Percentiles rank a stretch among this genome's conserved stretches.
These are phyloP conservation scores for Globisporangium nodosum DNA, from an alignment of 352 stramenopile species.

Conservation along the genomic window DNA sequence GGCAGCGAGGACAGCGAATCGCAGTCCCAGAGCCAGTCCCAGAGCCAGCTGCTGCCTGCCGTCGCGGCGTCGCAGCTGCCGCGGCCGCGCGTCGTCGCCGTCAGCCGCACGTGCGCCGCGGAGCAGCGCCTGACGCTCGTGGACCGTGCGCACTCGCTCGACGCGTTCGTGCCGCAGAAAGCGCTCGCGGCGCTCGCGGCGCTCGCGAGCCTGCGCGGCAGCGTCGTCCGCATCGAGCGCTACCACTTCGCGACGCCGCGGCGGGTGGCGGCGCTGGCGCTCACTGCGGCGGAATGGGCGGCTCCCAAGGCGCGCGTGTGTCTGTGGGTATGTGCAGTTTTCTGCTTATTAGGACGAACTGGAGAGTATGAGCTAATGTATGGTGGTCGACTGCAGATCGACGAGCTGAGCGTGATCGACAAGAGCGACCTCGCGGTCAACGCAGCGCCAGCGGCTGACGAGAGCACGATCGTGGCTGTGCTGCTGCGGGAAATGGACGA, in stretches of 20 bases:
- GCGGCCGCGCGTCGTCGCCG: conserved; percentile 41
- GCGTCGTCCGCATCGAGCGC: conserved; percentile 45
- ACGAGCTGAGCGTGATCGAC: conserved; percentile 47
- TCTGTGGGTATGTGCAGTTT: conserved; percentile 18
- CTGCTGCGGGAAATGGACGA: conserved; percentile 21
- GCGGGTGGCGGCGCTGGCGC: conserved; percentile 29
- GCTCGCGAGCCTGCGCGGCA: conserved; percentile 28
- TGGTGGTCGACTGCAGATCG: conserved; percentile 11
- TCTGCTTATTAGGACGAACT: too few species aligned
- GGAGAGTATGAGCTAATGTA: not conserved
- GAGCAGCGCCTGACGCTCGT: conserved; percentile 41
- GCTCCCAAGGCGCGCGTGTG: conserved; percentile 22
- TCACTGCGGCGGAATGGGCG: conserved; percentile 8
- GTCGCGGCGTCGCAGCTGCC: conserved; percentile 6
- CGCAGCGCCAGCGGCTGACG: conserved; percentile 21
- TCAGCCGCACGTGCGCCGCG: conserved; percentile 33
- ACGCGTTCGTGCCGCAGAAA: conserved; percentile 39
- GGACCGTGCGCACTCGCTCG: conserved; percentile 36
- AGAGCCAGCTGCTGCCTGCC: conserved; percentile 1
- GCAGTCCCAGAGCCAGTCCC: conserved; percentile 17
- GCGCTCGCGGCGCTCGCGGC: conserved; percentile 6
- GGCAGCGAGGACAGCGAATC: conserved; percentile 60
- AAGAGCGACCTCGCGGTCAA: conserved; percentile 44
- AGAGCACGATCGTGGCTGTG: conserved; percentile 19
- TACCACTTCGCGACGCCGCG: conserved; percentile 52